Evolutionary conservation across 164 flowering plant genomes (phyloP), one percentile per base, ranked within the genome.

Genomic region (Magnolia officinalis): DNA sequence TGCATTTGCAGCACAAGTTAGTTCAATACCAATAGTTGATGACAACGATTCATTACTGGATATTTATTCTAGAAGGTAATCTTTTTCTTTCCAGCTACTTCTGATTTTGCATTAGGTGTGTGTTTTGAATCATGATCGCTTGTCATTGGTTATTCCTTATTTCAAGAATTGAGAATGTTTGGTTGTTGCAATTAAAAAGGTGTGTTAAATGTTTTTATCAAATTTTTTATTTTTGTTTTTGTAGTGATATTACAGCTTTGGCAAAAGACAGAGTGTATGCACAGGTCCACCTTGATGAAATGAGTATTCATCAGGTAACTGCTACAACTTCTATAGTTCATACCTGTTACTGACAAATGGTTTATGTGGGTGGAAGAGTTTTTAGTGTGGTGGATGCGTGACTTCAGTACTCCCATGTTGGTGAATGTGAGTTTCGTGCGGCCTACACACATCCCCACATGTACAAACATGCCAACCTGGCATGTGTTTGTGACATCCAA

Each of bases 11-110:
- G 97, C 92, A 78, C 86, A 89, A 80, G 97, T 91, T 76, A 95
- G 98, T 85, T 88, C 98, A 29, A 87, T 95, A 70, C 98, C 98
- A 1, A 89, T 95, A 69, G 98, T 95, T 77, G 97, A 95, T 84
- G 97, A 95, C n/a, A 90, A 86, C 82, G 92, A 92, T 78, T 88
- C 98, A 5, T 81, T 95, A 79, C 73, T 93, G 78, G 98, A 95
- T 82, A 84, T 95, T 70, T 93, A 95, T 83, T 92, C 91, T 79
- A 88, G 97, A 81, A 93, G 98, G 98, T 91, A 83, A 76, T 20
- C 3, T 37, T 73, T 26, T 70, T 21, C 63, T 71, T 71, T n/a
- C 67, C 31, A 11, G 11, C 71, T 23, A 65, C 16, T 29, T 31
- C 29, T 23, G 29, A 21, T 20, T 65, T 65, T 23, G 14, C 6